Percentiles rank a stretch among this genome's conserved stretches.
Conservation (phyloP, 495 filamentous ascomycete genomes). For the Aspergillus biplanus region DNA sequence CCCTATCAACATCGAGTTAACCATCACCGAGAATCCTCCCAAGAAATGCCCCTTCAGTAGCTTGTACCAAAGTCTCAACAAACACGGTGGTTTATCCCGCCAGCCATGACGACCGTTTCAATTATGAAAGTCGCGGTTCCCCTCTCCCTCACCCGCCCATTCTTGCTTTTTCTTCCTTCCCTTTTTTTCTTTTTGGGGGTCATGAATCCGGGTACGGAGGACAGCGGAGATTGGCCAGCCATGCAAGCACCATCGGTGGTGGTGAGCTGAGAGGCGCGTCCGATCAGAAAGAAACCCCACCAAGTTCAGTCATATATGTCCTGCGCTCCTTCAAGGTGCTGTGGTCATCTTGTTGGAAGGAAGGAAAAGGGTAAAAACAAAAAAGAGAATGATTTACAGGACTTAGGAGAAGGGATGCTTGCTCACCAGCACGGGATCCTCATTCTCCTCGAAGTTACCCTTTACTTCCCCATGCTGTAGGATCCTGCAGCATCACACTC, state of each 20-base stretch:
- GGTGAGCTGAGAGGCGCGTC: neutral
- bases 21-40: too few species aligned
- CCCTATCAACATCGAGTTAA: too few species aligned
- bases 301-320: neutral
- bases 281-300: constrained; percentile 8
- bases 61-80: too few species aligned
- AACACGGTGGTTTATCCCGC: too few species aligned
- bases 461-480: neutral
- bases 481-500: constrained; percentile 1
- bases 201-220: constrained; percentile 1
- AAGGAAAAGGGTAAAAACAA: neutral
- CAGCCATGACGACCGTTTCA: neutral
- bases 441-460: too few species aligned
- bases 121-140: neutral
- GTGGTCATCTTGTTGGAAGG: constrained; percentile 14
- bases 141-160: neutral
- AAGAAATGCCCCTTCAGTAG: too few species aligned
- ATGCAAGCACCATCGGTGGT: constrained; percentile 15
- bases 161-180: constrained; percentile 7
- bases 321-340: neutral
- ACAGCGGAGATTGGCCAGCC: neutral
- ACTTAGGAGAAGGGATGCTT: constrained; percentile 19
- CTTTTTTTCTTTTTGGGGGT: constrained; percentile 11
- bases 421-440: constrained; percentile 6
- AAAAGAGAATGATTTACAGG: constrained; percentile 3